Percentiles rank a stretch among this genome's conserved stretches.
These are phyloP conservation scores for Thalassiosira ordinaria DNA, from an alignment of 352 stramenopile genomes.

Conservation along the genomic window DNA sequence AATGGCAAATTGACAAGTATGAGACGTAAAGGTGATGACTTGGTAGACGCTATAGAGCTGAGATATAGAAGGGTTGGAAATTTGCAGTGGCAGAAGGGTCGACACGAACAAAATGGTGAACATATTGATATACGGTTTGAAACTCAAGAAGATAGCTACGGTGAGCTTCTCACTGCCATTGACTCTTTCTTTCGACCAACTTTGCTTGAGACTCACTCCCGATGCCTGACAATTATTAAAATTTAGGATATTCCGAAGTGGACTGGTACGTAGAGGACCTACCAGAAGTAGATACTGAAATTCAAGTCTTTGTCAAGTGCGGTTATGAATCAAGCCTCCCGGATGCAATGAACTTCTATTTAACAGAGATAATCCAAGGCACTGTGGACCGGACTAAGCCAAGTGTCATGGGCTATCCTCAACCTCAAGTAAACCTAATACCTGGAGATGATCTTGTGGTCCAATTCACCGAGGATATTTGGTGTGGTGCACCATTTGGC, in stretches of 20 bases:
- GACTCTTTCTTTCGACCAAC: too few species aligned
- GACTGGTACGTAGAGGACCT: not conserved
- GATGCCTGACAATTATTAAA: too few species aligned
- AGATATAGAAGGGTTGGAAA: not conserved
- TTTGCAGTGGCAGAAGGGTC: not conserved
- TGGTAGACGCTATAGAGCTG: not conserved
- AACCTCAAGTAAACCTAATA: not conserved
- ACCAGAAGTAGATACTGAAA: not conserved
- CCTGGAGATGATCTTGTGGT: not conserved
- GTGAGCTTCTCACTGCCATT: too few species aligned
- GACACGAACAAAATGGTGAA: not conserved
- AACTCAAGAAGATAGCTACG: not conserved
- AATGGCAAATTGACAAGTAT: not conserved
- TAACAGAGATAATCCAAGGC: not conserved
- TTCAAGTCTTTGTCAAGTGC: not conserved
- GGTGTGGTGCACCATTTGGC: not conserved
- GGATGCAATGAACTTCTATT: not conserved
- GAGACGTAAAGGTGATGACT: not conserved
- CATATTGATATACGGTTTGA: not conserved
- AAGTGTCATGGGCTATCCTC: not conserved
- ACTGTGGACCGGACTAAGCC: not conserved
- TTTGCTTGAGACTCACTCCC: too few species aligned
- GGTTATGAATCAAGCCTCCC: not conserved
- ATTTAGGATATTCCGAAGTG: not conserved
- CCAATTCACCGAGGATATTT: not conserved